Conservation (phyloP, 805 yeast genomes). For the Wickerhamomyces xylosicus region DNA sequence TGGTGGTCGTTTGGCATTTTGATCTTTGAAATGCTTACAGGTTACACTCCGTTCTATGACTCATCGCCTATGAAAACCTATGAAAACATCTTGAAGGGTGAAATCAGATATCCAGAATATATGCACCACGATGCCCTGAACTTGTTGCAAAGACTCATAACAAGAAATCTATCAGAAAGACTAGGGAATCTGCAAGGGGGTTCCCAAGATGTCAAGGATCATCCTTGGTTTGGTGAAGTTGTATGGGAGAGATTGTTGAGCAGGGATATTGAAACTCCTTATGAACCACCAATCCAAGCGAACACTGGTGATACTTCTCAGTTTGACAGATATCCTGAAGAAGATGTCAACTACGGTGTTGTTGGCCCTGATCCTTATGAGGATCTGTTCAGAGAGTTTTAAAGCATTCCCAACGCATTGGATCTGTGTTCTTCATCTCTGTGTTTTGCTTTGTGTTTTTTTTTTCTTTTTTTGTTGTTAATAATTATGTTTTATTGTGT, state of each 20-base stretch:
- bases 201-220: conserved; percentile 74
- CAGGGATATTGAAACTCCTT: conserved; percentile 89
- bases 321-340: conserved; percentile 77
- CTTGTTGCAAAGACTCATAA: conserved; percentile 61
- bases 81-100: conserved; percentile 79
- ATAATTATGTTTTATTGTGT: too few species aligned
- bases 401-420: too few species aligned
- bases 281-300: conserved; percentile 88
- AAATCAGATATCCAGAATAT: conserved; percentile 67
- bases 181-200: conserved; percentile 84
- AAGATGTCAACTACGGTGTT: conserved; percentile 77
- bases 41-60: conserved; percentile 91
- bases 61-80: conserved; percentile 90
- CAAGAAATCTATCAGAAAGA: conserved; percentile 74
- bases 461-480: too few species aligned
- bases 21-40: conserved; percentile 90
- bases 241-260: conserved; percentile 83
- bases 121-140: conserved; percentile 73
- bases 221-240: conserved; percentile 88
- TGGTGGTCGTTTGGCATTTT: conserved; percentile 97
- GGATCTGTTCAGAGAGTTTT: conserved; percentile 51
- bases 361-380: conserved; percentile 64
- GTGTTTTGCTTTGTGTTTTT: too few species aligned
- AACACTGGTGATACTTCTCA: conserved; percentile 92
- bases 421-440: too few species aligned